Percentiles rank a stretch among this genome's conserved stretches.
Evolutionary conservation across 495 filamentous ascomycete genomes (phyloP).

Genomic region (Hypoxylon intermedium): DNA sequence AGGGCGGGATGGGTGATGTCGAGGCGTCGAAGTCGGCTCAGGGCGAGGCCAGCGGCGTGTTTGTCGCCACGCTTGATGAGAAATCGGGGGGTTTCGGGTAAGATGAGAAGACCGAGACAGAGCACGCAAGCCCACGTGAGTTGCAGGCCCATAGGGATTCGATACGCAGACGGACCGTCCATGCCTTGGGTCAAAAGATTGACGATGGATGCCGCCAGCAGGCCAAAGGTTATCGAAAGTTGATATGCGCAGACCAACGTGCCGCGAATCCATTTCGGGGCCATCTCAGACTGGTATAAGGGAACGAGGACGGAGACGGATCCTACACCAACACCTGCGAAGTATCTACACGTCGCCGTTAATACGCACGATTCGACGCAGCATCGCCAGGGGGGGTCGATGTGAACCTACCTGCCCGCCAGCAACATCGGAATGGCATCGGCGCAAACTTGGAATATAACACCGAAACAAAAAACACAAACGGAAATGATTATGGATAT

Average conservation of each 20-base stretch:
- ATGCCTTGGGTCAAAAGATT: slow-evolving; percentile 77
- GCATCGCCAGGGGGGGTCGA: background rate
- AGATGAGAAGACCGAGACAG: slow-evolving; percentile 71
- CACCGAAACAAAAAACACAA: slow-evolving; percentile 80
- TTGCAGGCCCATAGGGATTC: slow-evolving; percentile 86
- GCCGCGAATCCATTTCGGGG: slow-evolving; percentile 90
- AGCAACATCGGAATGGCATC: slow-evolving; percentile 65
- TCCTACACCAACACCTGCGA: slow-evolving; percentile 87
- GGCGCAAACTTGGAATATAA: slow-evolving; percentile 78
- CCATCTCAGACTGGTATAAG: slow-evolving; percentile 88
- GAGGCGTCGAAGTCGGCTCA: slow-evolving; percentile 78
- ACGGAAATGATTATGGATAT: slow-evolving; percentile 73
- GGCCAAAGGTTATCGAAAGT: slow-evolving; percentile 84
- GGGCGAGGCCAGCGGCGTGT: slow-evolving; percentile 72
- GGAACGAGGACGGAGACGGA: slow-evolving; percentile 82
- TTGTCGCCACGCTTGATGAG: slow-evolving; percentile 78
- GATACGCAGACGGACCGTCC: slow-evolving; percentile 70
- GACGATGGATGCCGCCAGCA: slow-evolving; percentile 82
- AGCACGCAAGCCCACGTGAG: slow-evolving; percentile 85
- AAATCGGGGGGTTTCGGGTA: slow-evolving; percentile 90
- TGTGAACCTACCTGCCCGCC: slow-evolving; percentile 61
- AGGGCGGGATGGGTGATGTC: slow-evolving; percentile 77
- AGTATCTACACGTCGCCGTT: slow-evolving; percentile 47
- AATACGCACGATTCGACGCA: slow-evolving; percentile 7
- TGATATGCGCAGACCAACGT: slow-evolving; percentile 91